Conservation (phyloP, 2,329 filamentous ascomycete genomes). For the Chrysosporium queenslandicum region DNA sequence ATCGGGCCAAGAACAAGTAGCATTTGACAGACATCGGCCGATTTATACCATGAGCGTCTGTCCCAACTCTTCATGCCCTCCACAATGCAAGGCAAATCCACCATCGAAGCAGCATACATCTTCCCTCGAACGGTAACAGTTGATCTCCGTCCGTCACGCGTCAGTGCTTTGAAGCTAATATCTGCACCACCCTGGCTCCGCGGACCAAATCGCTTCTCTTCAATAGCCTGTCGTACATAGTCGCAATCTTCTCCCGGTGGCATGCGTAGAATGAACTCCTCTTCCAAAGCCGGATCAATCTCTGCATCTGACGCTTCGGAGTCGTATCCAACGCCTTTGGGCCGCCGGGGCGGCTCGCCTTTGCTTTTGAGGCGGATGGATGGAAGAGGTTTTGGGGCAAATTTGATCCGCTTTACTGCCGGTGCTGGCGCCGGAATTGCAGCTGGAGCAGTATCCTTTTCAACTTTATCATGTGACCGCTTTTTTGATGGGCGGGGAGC, state of each 20-base stretch:
- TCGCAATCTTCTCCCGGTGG: constrained; percentile 75
- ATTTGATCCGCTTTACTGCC: constrained; percentile 30
- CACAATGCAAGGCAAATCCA: constrained; percentile 77
- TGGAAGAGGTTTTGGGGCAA: constrained; percentile 29
- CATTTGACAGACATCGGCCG: constrained; percentile 83
- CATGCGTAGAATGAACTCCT: constrained; percentile 85
- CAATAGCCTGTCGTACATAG: constrained; percentile 64
- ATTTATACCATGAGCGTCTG: constrained; percentile 76
- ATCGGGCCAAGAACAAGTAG: constrained; percentile 65
- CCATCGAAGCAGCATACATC: constrained; percentile 65
- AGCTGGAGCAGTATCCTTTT: constrained; percentile 4
- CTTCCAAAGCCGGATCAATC: constrained; percentile 75
- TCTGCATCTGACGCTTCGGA: constrained; percentile 91
- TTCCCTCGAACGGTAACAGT: constrained; percentile 59
- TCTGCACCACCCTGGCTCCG: constrained; percentile 60
- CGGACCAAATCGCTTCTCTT: constrained; percentile 65
- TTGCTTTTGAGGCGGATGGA: constrained; percentile 54
- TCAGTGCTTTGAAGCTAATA: constrained; percentile 67
- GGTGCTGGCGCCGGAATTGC: constrained; percentile 8
- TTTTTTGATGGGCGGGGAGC: constrained; percentile 16
- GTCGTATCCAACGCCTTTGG: constrained; percentile 83
- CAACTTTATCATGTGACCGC: constrained; percentile 12
- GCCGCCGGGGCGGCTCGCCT: constrained; percentile 58
- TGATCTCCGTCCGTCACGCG: constrained; percentile 58
- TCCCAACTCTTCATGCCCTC: constrained; percentile 94